Percentiles rank a stretch among this genome's conserved stretches.
phyloP scores from a whole-genome alignment of 177 flowering plant species.

The Tripterygium wilfordii region DNA sequence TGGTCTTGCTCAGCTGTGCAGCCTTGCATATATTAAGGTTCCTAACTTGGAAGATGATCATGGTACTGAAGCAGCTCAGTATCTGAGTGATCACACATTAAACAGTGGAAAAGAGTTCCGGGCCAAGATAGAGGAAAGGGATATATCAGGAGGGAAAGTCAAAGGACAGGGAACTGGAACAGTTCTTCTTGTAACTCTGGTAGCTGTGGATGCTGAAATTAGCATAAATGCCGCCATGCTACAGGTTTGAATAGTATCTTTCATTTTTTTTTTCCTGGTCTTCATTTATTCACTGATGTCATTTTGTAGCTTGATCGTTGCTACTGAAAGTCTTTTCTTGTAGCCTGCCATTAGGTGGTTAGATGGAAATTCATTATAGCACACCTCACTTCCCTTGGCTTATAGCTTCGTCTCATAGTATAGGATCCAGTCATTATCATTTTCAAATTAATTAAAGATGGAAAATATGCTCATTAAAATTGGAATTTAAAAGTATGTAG shows the following conservation, averaged over 20 bases:
- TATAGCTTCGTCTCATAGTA: too few relatives aligned
- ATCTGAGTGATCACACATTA: slow-evolving; percentile 51
- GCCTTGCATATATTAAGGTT: slow-evolving; percentile 82
- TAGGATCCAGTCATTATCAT: too few relatives aligned
- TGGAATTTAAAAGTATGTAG: too few relatives aligned
- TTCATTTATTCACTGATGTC: too few relatives aligned
- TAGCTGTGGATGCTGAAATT: slow-evolving; percentile 57
- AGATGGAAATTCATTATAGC: too few relatives aligned
- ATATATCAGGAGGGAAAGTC: slow-evolving; percentile 81
- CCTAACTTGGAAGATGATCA: slow-evolving; percentile 80
- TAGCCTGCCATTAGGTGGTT: too few relatives aligned
- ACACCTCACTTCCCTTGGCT: too few relatives aligned
- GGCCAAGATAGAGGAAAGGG: slow-evolving; percentile 77
- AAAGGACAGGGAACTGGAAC: slow-evolving; percentile 99
- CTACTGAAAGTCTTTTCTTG: too few relatives aligned
- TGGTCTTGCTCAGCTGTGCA: slow-evolving; percentile 89
- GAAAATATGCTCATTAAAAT: too few relatives aligned
- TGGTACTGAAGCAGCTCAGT: slow-evolving; percentile 85
- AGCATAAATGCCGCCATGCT: slow-evolving; percentile 84
- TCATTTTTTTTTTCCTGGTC: too few relatives aligned
- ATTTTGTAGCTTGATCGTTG: too few relatives aligned
- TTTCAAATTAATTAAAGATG: too few relatives aligned
- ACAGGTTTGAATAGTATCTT: slow-evolving; percentile 37
- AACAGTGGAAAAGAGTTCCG: slow-evolving; percentile 54
- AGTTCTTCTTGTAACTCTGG: slow-evolving; percentile 57